Evolutionary conservation across 805 yeast species (phyloP), one percentile per base, ranked within the genome.

Genomic region (Novakomyces olei): DNA sequence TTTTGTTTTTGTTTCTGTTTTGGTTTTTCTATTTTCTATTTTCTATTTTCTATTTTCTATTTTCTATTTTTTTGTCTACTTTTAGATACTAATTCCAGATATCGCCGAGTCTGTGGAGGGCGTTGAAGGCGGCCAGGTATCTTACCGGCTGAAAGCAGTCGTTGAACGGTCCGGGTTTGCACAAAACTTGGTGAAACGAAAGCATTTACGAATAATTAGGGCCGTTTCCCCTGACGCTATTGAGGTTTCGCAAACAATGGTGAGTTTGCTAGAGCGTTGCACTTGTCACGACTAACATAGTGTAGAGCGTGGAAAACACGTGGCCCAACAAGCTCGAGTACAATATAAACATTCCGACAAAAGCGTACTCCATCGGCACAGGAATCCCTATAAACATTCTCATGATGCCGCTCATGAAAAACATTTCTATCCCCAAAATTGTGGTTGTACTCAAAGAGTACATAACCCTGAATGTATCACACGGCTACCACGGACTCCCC

Each of bases 261-360:
- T n/a, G n/a, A n/a, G n/a, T n/a, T n/a, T n/a, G n/a, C n/a, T n/a
- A n/a, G n/a, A 36, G n/a, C n/a, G n/a, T n/a, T n/a, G n/a, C n/a
- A n/a, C n/a, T n/a, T n/a, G n/a, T n/a, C n/a, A n/a, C n/a, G n/a
- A n/a, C n/a, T n/a, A n/a, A n/a, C n/a, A n/a, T n/a, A 6, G 6
- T 7, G 5, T 18, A 36, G 36, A 78, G 92, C 0, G 91, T 85
- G 20, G 93, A 81, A 47, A 85, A 85, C 49, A 72, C 83, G 1
- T 85, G 96, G 96, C 95, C 96, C 2, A 59, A 70, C 29, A 88
- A 88, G 48, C 79, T 85, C 20, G 95, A 85, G 46, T 85, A 85
- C 50, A 66, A 80, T 2, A 69, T 88, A 37, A 74, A 78, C 34
- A 71, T 78, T 4, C 95, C 96, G 0, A 62, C 79, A 17, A 73